Percentiles rank a stretch among this genome's conserved stretches.
phyloP scores from a whole-genome alignment of 768 basidiomycete species.

The Leucocoprinus sp. region DNA sequence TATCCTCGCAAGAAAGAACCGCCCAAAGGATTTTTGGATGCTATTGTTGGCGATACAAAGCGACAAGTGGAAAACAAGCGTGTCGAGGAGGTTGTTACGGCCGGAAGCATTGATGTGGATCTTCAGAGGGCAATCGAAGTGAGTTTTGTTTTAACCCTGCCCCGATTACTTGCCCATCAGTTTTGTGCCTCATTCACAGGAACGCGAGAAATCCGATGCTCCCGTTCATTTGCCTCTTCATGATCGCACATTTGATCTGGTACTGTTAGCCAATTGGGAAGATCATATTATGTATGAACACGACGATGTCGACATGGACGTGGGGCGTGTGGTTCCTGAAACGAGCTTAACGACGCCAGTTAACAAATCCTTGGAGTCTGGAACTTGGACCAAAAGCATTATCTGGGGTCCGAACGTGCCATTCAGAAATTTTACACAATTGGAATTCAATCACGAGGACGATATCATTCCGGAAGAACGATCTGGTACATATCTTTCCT shows the following conservation, averaged over 20 bases:
- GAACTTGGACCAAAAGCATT: constrained; percentile 85
- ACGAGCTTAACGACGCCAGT: constrained; percentile 63
- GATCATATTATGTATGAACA: constrained; percentile 74
- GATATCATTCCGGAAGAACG: constrained; percentile 61
- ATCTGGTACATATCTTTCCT: constrained; percentile 27
- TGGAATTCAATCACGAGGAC: constrained; percentile 72
- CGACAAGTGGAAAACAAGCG: constrained; percentile 72
- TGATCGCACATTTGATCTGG: constrained; percentile 77
- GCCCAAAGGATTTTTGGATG: constrained; percentile 58
- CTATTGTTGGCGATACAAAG: constrained; percentile 72
- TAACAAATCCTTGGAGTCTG: constrained; percentile 77
- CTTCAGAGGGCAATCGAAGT: constrained; percentile 69
- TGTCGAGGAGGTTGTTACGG: constrained; percentile 69
- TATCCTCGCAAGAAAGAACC: constrained; percentile 68
- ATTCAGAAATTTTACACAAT: constrained; percentile 73
- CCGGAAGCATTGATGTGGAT: constrained; percentile 72
- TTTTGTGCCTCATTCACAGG: constrained; percentile 29
- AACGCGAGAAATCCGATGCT: constrained; percentile 53
- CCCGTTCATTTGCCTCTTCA: constrained; percentile 62
- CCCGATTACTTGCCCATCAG: constrained; percentile 6
- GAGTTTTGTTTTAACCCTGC: constrained; percentile 12
- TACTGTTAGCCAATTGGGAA: constrained; percentile 86
- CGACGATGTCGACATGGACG: constrained; percentile 18
- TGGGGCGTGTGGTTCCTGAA: constrained; percentile 21
- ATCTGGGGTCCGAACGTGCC: constrained; percentile 76